Conservation (phyloP, 1,284 basidiomycete genomes). For the Hypsizygus ulmarius region DNA sequence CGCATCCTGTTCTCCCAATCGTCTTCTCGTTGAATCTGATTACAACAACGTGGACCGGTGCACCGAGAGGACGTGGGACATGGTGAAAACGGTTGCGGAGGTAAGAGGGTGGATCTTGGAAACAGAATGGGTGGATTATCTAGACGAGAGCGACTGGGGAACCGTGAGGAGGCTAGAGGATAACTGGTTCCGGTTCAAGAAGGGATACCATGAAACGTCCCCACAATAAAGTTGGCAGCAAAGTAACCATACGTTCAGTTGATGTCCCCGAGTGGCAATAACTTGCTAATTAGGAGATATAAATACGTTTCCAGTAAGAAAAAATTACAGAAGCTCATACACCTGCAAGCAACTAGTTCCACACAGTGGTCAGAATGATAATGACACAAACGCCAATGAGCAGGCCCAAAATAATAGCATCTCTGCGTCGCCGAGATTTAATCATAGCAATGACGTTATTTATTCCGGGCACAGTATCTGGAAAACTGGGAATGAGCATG, state of each 20-base stretch:
- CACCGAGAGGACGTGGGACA: conserved; percentile 63
- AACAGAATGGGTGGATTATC: conserved; percentile 47
- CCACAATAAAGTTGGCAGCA: too few relatives aligned
- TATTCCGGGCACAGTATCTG: conserved; percentile 89
- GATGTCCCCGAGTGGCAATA: not conserved
- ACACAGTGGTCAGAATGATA: conserved; percentile 76
- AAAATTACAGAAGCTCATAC: too few relatives aligned
- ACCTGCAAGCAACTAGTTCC: conserved; percentile 39
- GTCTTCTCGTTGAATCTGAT: conserved; percentile 79
- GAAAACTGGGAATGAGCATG: conserved; percentile 5
- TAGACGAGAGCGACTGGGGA: conserved; percentile 49
- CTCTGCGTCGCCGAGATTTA: conserved; percentile 83
- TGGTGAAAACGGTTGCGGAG: conserved; percentile 59
- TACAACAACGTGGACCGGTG: conserved; percentile 54
- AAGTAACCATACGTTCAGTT: too few relatives aligned
- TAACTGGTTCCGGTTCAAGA: conserved; percentile 64
- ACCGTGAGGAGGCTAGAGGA: conserved; percentile 58
- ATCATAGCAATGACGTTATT: conserved; percentile 93
- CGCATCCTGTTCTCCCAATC: conserved; percentile 50
- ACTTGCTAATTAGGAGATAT: not conserved
- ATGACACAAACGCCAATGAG: conserved; percentile 85
- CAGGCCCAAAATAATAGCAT: conserved; percentile 86
- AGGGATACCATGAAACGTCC: conserved; percentile 25
- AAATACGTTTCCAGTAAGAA: not conserved
- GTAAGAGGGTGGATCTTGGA: conserved; percentile 69